Conservation (phyloP, 495 filamentous ascomycete species). For the Penicillium alfredii region DNA sequence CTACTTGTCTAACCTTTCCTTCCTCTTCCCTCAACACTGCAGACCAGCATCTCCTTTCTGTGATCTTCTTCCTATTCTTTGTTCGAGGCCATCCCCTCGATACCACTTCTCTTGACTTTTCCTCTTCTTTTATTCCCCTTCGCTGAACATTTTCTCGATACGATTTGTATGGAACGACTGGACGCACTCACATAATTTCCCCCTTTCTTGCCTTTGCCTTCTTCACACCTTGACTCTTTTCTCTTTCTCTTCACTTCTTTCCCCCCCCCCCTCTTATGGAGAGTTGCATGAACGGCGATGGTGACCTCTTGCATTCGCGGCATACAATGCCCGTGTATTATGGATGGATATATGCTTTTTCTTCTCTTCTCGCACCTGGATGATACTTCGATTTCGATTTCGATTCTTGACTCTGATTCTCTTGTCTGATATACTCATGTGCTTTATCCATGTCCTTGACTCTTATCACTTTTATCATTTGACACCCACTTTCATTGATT, state of each 20-base stretch:
- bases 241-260: constrained; percentile 3
- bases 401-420: background rate
- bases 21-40: constrained; percentile 3
- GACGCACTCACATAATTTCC: constrained; percentile 30
- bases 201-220: constrained; percentile 7
- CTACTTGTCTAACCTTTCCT: constrained; percentile 1
- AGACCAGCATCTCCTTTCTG: constrained; percentile 4
- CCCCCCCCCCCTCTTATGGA: constrained; percentile 5
- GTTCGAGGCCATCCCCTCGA: background rate
- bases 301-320: too few species aligned
- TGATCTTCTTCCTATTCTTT: background rate
- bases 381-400: too few species aligned
- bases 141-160: constrained; percentile 22
- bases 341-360: constrained; percentile 1
- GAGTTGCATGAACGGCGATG: too few species aligned
- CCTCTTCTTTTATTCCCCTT: constrained; percentile 20
- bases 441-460: background rate
- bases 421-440: constrained; percentile 7
- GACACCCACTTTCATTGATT: too few species aligned
- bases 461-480: too few species aligned
- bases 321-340: too few species aligned
- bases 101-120: constrained; percentile 3
- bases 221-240: constrained; percentile 6
- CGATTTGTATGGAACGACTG: constrained; percentile 32
- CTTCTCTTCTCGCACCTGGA: background rate